Evolutionary conservation across 352 stramenopile genomes (phyloP).

Genomic region (Phytophthora niederhauseri): DNA sequence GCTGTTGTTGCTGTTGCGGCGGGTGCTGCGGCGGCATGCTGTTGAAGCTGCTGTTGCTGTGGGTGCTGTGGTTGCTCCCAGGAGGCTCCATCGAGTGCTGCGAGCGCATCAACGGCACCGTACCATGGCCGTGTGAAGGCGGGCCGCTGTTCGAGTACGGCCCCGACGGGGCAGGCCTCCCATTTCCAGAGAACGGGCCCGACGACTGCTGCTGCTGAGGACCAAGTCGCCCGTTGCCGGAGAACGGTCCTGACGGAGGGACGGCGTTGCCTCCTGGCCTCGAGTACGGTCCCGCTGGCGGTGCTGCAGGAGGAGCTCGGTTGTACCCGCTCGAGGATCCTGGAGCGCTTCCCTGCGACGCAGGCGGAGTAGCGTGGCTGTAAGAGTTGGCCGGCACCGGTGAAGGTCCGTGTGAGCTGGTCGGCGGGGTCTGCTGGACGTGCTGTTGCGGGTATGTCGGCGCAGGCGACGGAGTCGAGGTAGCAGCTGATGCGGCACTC

Average conservation of each 20-base stretch:
- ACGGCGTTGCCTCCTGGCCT: slow-evolving; percentile 16
- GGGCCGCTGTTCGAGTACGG: slow-evolving; percentile 29
- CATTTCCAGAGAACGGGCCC: slow-evolving; percentile 37
- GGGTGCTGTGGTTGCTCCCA: slow-evolving; percentile 42
- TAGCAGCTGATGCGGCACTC: slow-evolving; percentile 22
- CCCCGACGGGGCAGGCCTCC: slow-evolving; percentile 16
- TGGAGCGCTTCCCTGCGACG: slow-evolving; percentile 33
- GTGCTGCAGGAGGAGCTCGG: slow-evolving; percentile 15
- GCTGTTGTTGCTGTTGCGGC: slow-evolving; percentile 18
- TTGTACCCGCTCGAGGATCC: slow-evolving; percentile 34
- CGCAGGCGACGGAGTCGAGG: slow-evolving; percentile 17
- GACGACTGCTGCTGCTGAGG: slow-evolving; percentile 31
- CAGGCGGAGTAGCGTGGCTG: slow-evolving; percentile 35
- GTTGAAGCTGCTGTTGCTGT: slow-evolving; percentile 33
- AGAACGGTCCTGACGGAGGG: slow-evolving; percentile 26
- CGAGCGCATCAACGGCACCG: slow-evolving; percentile 22
- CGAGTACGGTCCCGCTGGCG: slow-evolving; percentile 17
- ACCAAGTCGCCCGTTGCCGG: slow-evolving; percentile 29
- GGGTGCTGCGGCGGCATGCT: slow-evolving; percentile 7
- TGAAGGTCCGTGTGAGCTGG: slow-evolving; percentile 24
- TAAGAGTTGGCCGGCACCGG: slow-evolving; percentile 24
- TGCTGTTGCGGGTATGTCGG: slow-evolving; percentile 27
- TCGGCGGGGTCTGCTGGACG: slow-evolving; percentile 32
- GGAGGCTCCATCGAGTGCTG: slow-evolving; percentile 42
- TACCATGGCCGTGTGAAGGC: slow-evolving; percentile 16